These are phyloP conservation scores for Cordyceps javanica DNA, from an alignment of 2,329 filamentous ascomycete genomes.

Conservation along the genomic window DNA sequence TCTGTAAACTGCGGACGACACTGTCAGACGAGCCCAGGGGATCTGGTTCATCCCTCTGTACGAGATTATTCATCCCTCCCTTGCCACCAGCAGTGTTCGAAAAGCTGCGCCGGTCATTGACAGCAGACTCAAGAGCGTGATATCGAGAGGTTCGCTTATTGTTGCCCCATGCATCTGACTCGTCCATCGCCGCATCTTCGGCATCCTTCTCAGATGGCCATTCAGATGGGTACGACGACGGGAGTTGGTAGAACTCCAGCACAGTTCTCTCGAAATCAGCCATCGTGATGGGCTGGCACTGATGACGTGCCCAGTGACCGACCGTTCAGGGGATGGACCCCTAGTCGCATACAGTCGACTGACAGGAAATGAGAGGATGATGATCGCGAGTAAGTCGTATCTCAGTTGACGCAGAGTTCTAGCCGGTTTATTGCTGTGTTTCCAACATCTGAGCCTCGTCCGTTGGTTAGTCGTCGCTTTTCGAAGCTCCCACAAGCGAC, in stretches of 20 bases:
- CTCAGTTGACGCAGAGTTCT: not conserved
- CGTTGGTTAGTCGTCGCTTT: not conserved
- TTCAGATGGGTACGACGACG: conserved; percentile 68
- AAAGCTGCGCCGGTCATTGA: conserved; percentile 59
- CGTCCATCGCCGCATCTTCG: conserved; percentile 59
- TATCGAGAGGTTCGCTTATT: conserved; percentile 70
- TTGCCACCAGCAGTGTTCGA: conserved; percentile 61
- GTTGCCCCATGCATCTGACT: conserved; percentile 40
- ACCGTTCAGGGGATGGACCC: conserved; percentile 7
- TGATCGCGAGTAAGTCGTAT: not conserved
- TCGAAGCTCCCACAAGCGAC: not conserved
- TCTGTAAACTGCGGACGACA: conserved; percentile 73
- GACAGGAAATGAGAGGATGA: not conserved
- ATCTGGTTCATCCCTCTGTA: conserved; percentile 89
- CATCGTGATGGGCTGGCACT: conserved; percentile 33
- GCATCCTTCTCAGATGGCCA: conserved; percentile 80
- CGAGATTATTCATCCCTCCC: conserved; percentile 66
- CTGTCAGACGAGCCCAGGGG: conserved; percentile 83
- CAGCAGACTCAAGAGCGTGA: conserved; percentile 72
- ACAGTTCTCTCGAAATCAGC: conserved; percentile 70
- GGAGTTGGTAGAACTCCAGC: conserved; percentile 84
- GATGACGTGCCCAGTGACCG: conserved; percentile 5
- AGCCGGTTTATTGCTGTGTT: too few species aligned
- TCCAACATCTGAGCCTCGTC: not conserved
- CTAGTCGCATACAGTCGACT: not conserved